phyloP scores from a whole-genome alignment of 2,329 filamentous ascomycete genomes.

The Acrodontium crateriforme region DNA sequence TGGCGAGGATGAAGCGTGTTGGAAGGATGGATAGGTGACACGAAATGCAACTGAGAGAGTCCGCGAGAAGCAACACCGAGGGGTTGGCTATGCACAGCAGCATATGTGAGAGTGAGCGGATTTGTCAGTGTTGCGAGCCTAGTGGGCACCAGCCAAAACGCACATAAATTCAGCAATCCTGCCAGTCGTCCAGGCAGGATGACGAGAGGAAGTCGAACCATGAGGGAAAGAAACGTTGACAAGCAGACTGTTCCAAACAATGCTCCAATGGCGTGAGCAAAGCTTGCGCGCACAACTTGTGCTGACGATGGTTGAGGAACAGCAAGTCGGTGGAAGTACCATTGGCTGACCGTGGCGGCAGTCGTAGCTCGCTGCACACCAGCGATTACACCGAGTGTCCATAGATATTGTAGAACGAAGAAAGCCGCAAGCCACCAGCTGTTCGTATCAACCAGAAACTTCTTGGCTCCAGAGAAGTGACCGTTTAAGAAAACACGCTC shows the following conservation, averaged over 20 bases:
- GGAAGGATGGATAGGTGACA: constrained; percentile 58
- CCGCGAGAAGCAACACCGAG: constrained; percentile 65
- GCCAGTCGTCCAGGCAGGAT: constrained; percentile 66
- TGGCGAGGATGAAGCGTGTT: constrained; percentile 40
- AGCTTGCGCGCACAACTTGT: constrained; percentile 70
- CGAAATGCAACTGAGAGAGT: constrained; percentile 67
- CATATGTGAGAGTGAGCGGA: constrained; percentile 81
- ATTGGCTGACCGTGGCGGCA: constrained; percentile 90
- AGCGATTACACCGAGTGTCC: constrained; percentile 78
- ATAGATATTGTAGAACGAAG: constrained; percentile 89
- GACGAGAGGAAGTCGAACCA: constrained; percentile 73
- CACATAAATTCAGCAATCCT: constrained; percentile 53
- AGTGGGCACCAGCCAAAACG: constrained; percentile 70
- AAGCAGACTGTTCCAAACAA: constrained; percentile 88
- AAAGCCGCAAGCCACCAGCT: constrained; percentile 93
- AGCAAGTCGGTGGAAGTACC: constrained; percentile 93
- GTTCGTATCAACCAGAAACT: constrained; percentile 72
- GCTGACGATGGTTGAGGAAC: constrained; percentile 62
- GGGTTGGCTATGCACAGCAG: constrained; percentile 81
- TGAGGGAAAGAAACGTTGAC: constrained; percentile 65
- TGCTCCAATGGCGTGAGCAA: constrained; percentile 68
- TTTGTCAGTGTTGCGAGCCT: constrained; percentile 79
- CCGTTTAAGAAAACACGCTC: constrained; percentile 90
- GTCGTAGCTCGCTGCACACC: constrained; percentile 84
- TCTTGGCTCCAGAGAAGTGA: constrained; percentile 46